Evolutionary conservation across 2,329 filamentous ascomycete species (phyloP).

Genomic region (Colletotrichum camelliae): DNA sequence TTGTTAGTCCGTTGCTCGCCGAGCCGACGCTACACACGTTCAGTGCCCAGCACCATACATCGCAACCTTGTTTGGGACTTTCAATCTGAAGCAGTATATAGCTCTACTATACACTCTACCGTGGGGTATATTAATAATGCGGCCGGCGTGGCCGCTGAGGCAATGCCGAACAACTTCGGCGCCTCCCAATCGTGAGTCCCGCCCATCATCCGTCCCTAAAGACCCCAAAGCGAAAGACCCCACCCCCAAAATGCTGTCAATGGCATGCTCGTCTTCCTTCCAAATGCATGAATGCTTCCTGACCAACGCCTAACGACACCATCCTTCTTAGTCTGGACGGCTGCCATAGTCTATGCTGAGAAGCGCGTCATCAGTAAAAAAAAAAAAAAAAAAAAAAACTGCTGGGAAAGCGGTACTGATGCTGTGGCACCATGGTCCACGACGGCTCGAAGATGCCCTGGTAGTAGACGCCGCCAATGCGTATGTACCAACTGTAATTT

Average conservation of each 20-base stretch:
- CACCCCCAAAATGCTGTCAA: constrained; percentile 12
- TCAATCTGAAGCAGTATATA: constrained; percentile 1
- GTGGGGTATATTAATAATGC: constrained; percentile 18
- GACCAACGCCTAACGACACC: constrained; percentile 18
- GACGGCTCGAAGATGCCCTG: background rate
- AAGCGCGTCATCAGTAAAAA: background rate
- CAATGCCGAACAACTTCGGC: background rate
- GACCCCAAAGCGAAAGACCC: background rate
- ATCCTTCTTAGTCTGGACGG: background rate
- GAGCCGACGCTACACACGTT: background rate
- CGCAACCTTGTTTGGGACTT: background rate
- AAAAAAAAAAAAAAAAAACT: background rate
- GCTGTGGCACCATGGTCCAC: background rate
- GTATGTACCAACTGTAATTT: background rate
- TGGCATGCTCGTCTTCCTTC: constrained; percentile 13
- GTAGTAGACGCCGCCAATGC: background rate
- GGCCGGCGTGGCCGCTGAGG: background rate
- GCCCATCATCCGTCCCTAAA: background rate
- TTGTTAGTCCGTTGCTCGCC: background rate
- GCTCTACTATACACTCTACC: constrained; percentile 13
- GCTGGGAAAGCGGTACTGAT: background rate
- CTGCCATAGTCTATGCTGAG: background rate
- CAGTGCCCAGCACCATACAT: background rate
- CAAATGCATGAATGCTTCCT: constrained; percentile 22
- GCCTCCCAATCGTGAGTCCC: background rate